Percentiles rank a stretch among this genome's conserved stretches.
These are phyloP conservation scores for Santalum album DNA, from an alignment of 164 flowering plant genomes.

Conservation along the genomic window DNA sequence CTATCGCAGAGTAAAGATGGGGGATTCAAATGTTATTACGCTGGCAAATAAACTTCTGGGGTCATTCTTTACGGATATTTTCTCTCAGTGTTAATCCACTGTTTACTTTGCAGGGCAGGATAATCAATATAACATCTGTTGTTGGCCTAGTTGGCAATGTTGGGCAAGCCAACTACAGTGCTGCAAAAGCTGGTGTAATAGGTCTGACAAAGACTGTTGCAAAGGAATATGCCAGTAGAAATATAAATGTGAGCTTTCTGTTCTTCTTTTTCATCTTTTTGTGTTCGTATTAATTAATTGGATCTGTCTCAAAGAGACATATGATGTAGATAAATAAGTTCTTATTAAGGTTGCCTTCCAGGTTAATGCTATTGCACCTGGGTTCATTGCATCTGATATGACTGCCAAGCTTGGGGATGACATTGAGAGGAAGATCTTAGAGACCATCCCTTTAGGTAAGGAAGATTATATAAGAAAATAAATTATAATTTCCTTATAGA, in stretches of 20 bases:
- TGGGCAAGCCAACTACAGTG: constrained; percentile 97
- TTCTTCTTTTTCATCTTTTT: not conserved
- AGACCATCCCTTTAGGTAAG: constrained; percentile 82
- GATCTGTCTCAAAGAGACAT: not conserved
- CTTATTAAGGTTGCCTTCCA: constrained; percentile 12
- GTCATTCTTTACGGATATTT: not conserved
- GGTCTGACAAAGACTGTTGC: constrained; percentile 90
- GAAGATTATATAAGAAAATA: no score
- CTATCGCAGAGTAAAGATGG: no score
- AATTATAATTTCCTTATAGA: no score
- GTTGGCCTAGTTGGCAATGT: constrained; percentile 87
- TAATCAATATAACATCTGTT: constrained; percentile 85
- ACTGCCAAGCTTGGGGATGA: constrained; percentile 83
- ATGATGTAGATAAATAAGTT: no score
- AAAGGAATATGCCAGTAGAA: constrained; percentile 83
- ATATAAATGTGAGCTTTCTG: constrained; percentile 55
- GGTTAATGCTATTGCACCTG: constrained; percentile 97
- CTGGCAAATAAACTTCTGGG: no score
- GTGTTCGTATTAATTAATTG: no score
- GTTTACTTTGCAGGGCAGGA: constrained; percentile 63
- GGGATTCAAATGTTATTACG: no score
- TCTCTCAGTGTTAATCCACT: constrained; percentile 3
- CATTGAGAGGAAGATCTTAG: constrained; percentile 71
- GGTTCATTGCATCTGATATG: constrained; percentile 97
- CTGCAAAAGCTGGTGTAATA: constrained; percentile 98